Evolutionary conservation across 2,329 filamentous ascomycete genomes (phyloP), one percentile per base, ranked within the genome.

Genomic region (Teratosphaeriaceae sp.): DNA sequence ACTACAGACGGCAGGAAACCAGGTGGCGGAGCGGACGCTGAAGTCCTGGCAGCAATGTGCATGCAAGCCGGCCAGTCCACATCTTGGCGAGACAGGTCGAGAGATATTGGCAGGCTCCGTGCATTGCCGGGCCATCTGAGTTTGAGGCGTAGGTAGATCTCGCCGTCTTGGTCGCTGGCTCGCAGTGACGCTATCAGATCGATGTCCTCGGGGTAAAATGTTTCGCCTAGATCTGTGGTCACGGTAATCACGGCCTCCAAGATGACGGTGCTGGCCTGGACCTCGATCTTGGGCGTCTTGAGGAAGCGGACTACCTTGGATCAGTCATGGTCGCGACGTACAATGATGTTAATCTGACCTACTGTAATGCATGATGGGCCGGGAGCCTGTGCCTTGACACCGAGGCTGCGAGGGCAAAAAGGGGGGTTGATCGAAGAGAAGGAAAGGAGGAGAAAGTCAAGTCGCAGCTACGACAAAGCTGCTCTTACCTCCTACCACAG

Each of bases 191-290:
- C 68, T 13, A 64, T 56, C 7, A 78, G 57, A 11, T 65, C 55
- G 18, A 73, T 52, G 53, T 74, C 63, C 34, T 66, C 55, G n/a
- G 72, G 68, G 33, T 78, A 70, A 56, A 83, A 82, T 1, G 71
- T 72, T 53, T 84, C 80, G 15, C 82, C 82, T 6, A 86, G 67
- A 56, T 86, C 82, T 19, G 80, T 84, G 9, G 80, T 82, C 56
- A 85, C 72, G 29, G 80, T 82, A 45, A 85, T 67, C 22, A 79
- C 67, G 37, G 72, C 65, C 46, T 66, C 73, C 43, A 79, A 61
- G 13, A 61, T 59, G 43, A 71, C 57, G 13, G 55, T 54, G 22
- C 66, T 65, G 20, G 57, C 46, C 42, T 69, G 65, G 45, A 63
- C 60, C 31, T 60, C 55, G 30, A 73, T 63, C 42, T 70, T 68